Conservation (phyloP, 495 filamentous ascomycete genomes). For the Lophiotrema nucula region DNA sequence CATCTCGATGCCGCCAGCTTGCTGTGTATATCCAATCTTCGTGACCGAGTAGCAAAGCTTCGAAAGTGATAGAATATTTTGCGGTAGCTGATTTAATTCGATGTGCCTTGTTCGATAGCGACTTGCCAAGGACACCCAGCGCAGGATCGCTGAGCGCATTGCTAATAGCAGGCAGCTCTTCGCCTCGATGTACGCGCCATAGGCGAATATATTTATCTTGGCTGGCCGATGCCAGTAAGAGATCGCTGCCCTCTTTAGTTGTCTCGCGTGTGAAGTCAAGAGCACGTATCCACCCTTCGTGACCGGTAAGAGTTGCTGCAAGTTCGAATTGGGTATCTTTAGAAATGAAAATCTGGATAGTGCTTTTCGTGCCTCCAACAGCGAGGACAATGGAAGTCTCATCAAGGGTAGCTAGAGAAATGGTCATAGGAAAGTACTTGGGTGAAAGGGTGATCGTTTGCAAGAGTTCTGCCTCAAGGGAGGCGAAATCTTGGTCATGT, state of each 20-base stretch:
- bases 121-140: constrained; percentile 58
- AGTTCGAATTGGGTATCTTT: constrained; percentile 60
- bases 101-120: constrained; percentile 85
- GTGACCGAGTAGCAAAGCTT: constrained; percentile 90
- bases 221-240: constrained; percentile 87
- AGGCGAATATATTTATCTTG: constrained; percentile 97
- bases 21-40: constrained; percentile 97
- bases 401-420: constrained; percentile 63
- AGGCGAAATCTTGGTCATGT: constrained; percentile 41
- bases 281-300: constrained; percentile 93
- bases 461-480: constrained; percentile 48
- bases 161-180: constrained; percentile 52
- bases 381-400: constrained; percentile 64
- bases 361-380: constrained; percentile 75
- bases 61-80: constrained; percentile 82
- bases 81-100: constrained; percentile 56
- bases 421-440: constrained; percentile 73
- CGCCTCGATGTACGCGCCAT: constrained; percentile 78
- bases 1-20: constrained; percentile 61
- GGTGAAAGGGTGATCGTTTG: constrained; percentile 73
- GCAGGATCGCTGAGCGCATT: constrained; percentile 48
- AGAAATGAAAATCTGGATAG: constrained; percentile 72
- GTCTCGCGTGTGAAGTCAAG: constrained; percentile 72
- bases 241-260: constrained; percentile 55
- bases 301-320: constrained; percentile 77